Evolutionary conservation across 2,329 filamentous ascomycete species (phyloP).

Genomic region (Colletotrichum sojae): DNA sequence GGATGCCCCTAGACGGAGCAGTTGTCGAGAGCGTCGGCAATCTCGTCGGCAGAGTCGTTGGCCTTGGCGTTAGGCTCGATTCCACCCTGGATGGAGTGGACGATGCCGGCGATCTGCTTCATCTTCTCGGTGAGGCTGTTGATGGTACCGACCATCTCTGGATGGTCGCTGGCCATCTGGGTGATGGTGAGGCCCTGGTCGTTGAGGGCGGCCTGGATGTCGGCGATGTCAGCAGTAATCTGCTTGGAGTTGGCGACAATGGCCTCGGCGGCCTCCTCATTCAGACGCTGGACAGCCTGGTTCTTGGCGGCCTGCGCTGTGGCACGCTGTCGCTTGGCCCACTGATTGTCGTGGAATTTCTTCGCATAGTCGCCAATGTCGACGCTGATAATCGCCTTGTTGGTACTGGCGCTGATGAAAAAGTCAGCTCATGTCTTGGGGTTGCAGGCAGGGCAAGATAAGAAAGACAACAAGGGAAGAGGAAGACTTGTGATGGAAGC

Average conservation of each 20-base stretch:
- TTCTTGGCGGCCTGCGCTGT: not conserved
- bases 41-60: not conserved
- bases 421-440: not conserved
- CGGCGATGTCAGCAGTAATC: not conserved
- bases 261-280: too few relatives aligned
- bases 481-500: not conserved
- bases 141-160: not conserved
- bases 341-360: constrained; percentile 28
- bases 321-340: not conserved
- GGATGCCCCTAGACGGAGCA: not conserved
- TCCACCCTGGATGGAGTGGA: not conserved
- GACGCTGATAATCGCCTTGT: not conserved
- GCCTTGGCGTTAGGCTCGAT: not conserved
- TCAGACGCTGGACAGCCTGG: too few relatives aligned
- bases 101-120: not conserved
- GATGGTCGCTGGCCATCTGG: not conserved
- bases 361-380: not conserved
- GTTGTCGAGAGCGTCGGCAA: not conserved
- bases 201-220: not conserved
- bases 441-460: too few relatives aligned
- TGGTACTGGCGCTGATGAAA: not conserved
- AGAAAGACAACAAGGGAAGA: not conserved
- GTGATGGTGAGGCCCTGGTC: not conserved
- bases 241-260: too few relatives aligned
- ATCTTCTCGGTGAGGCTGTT: constrained; percentile 1